Evolutionary conservation across 345 rosid genomes (phyloP).

Genomic region (Populus ilicifolia): DNA sequence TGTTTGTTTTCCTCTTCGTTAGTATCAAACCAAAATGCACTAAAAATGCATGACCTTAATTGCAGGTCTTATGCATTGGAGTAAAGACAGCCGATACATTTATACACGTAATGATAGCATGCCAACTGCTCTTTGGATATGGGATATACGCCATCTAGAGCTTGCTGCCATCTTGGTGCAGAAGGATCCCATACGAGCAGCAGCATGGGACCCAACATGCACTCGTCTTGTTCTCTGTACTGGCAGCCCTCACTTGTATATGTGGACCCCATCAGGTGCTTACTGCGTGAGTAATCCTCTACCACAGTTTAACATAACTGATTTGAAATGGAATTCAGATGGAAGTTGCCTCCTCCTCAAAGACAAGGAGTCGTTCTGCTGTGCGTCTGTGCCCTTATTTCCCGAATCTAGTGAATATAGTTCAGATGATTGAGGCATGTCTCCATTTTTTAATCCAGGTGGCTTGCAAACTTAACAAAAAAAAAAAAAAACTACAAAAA

Average conservation of each 20-base stretch:
- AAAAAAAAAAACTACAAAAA: not conserved
- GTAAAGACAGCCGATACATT: constrained; percentile 78
- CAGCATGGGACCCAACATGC: constrained; percentile 87
- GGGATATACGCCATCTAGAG: constrained; percentile 81
- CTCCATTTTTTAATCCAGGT: not conserved
- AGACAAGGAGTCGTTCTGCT: constrained; percentile 84
- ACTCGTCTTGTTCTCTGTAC: constrained; percentile 79
- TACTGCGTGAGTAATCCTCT: constrained; percentile 76
- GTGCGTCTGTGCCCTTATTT: constrained; percentile 67
- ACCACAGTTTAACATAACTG: constrained; percentile 60
- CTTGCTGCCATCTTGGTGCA: constrained; percentile 87
- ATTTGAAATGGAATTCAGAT: constrained; percentile 84
- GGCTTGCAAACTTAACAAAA: not conserved
- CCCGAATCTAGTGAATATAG: constrained; percentile 86
- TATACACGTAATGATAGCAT: constrained; percentile 87
- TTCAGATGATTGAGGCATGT: constrained; percentile 60
- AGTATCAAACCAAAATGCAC: not conserved
- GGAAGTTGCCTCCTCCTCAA: constrained; percentile 93
- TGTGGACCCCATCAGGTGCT: constrained; percentile 96
- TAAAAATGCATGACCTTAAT: constrained; percentile 8
- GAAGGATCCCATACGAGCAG: constrained; percentile 84
- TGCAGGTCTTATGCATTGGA: constrained; percentile 90
- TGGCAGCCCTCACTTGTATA: constrained; percentile 83
- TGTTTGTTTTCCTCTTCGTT: not conserved
- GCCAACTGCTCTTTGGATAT: constrained; percentile 90